These are phyloP conservation scores for Cyberlindnera americana DNA, from an alignment of 805 yeast genomes.

Conservation along the genomic window DNA sequence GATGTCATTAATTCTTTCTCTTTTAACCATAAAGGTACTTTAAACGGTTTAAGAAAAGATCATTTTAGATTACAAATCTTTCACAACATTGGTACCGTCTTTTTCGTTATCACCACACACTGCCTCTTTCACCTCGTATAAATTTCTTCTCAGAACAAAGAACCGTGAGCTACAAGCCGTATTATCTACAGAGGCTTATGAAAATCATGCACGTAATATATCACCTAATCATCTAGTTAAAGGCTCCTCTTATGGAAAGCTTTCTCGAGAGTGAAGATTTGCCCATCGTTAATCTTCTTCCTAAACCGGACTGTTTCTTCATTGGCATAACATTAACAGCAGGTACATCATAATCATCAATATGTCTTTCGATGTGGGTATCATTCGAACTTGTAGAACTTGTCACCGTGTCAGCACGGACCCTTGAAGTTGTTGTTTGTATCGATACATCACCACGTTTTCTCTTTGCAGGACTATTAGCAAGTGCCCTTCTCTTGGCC, in stretches of 20 bases:
- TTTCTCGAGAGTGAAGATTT: conserved; percentile 36
- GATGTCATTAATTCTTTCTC: no score
- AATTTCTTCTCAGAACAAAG: no score
- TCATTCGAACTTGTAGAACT: conserved; percentile 7
- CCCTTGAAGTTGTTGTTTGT: no score
- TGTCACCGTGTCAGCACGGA: conserved; percentile 8
- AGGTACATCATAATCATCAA: conserved; percentile 39
- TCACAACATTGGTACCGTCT: no score
- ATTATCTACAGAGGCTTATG: no score
- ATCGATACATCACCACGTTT: conserved; percentile 7
- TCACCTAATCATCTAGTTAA: conserved; percentile 6
- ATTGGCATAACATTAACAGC: conserved; percentile 35
- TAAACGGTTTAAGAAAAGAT: no score
- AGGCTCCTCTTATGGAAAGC: conserved; percentile 28
- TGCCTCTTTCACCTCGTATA: no score
- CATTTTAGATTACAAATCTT: no score
- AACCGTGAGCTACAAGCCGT: no score
- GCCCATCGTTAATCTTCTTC: conserved; percentile 30
- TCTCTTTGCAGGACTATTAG: conserved; percentile 47
- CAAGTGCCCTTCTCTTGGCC: conserved; percentile 48
- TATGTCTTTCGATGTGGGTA: conserved; percentile 18
- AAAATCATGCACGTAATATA: no score
- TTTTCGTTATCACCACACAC: no score
- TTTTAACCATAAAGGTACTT: no score
- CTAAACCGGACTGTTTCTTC: conserved; percentile 32